phyloP scores from a whole-genome alignment of 2,329 filamentous ascomycete species.

The Penicillium sp. region DNA sequence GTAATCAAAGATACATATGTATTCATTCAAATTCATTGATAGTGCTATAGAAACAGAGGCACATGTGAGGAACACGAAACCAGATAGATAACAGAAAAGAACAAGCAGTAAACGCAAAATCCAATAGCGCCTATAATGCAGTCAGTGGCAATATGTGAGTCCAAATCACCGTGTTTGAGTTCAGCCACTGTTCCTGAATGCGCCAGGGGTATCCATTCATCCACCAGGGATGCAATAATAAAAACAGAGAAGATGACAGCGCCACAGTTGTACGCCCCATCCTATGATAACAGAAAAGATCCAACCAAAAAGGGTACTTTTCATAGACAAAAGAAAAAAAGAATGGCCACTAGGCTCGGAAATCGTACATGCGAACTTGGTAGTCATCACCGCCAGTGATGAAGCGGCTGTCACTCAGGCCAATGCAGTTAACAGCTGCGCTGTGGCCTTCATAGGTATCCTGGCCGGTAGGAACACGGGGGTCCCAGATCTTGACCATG shows the following conservation, averaged over 20 bases:
- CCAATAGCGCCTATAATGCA: slow-evolving; percentile 3
- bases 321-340: not conserved
- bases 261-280: not conserved
- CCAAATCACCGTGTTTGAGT: not conserved
- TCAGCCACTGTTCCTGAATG: slow-evolving; percentile 3
- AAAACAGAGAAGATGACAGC: not conserved
- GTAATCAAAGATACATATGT: too few relatives aligned
- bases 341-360: slow-evolving; percentile 42
- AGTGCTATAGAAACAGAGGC: not conserved
- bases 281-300: not conserved
- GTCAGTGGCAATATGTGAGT: not conserved
- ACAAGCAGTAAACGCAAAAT: not conserved
- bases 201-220: slow-evolving; percentile 24
- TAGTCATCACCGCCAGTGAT: slow-evolving; percentile 92
- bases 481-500: slow-evolving; percentile 96
- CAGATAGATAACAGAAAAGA: not conserved
- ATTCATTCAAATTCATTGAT: not conserved
- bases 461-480: slow-evolving; percentile 85
- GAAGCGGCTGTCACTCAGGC: slow-evolving; percentile 83
- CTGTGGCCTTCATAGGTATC: slow-evolving; percentile 87
- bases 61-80: not conserved
- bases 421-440: slow-evolving; percentile 89
- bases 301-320: not conserved
- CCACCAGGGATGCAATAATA: slow-evolving; percentile 8
- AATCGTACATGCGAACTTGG: slow-evolving; percentile 81